These are phyloP conservation scores for Hsuehochloa calcarea DNA, from an alignment of 176 grass and related monocot species.

Conservation along the genomic window DNA sequence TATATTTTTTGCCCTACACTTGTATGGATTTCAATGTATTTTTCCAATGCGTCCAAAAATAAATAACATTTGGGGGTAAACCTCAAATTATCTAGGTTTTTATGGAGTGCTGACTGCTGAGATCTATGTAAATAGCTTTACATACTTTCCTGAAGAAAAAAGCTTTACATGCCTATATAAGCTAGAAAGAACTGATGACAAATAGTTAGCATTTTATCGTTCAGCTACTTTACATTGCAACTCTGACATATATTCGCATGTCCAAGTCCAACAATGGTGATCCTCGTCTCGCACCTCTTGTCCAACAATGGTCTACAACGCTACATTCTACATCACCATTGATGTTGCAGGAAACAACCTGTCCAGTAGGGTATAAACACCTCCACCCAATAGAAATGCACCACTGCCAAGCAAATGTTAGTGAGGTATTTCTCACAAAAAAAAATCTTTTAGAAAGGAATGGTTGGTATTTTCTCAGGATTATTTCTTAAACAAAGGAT, in stretches of 20 bases:
- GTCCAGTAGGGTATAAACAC: slow-evolving; percentile 81
- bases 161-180: neutral
- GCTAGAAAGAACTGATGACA: neutral
- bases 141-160: no score
- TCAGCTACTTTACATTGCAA: slow-evolving; percentile 19
- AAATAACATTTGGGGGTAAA: no score
- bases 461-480: neutral
- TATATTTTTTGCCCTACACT: no score
- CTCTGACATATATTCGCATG: neutral
- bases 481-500: neutral
- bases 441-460: neutral
- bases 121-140: no score
- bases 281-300: neutral
- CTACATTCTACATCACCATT: slow-evolving; percentile 74
- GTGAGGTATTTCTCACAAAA: neutral
- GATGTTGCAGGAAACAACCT: slow-evolving; percentile 67
- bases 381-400: slow-evolving; percentile 76
- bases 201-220: neutral
- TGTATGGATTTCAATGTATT: no score
- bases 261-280: neutral
- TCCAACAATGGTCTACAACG: slow-evolving; percentile 32
- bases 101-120: no score
- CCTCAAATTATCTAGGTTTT: no score
- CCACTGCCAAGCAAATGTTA: slow-evolving; percentile 52
- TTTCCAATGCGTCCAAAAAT: no score